Evolutionary conservation across 805 yeast species (phyloP).

Genomic region (Nakazawaea wyomingensis): DNA sequence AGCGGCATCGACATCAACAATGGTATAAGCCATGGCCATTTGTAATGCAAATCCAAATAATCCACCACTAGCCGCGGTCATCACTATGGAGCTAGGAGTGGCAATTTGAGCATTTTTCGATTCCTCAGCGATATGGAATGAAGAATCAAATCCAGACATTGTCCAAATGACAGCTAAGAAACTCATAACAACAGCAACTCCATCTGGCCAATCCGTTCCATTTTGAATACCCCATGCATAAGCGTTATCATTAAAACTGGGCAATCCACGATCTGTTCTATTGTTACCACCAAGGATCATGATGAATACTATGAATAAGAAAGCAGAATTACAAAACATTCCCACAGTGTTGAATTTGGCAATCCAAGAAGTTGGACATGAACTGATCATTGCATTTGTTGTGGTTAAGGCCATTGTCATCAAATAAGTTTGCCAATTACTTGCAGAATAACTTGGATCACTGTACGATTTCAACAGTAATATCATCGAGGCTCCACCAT

Average conservation of each 20-base stretch:
- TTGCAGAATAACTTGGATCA: slow-evolving; percentile 33
- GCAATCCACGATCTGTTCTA: slow-evolving; percentile 29
- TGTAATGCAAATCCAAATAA: slow-evolving; percentile 50
- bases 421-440: slow-evolving; percentile 46
- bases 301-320: slow-evolving; percentile 47
- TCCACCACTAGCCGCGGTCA: slow-evolving; percentile 54
- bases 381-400: slow-evolving; percentile 41
- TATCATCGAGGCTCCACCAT: slow-evolving; percentile 51
- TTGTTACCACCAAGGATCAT: slow-evolving; percentile 50
- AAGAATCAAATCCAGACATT: slow-evolving; percentile 73
- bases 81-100: slow-evolving; percentile 62
- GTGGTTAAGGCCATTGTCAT: slow-evolving; percentile 48
- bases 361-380: slow-evolving; percentile 49
- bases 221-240: slow-evolving; percentile 53
- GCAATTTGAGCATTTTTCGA: slow-evolving; percentile 57
- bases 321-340: slow-evolving; percentile 42
- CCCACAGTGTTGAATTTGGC: slow-evolving; percentile 48
- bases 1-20: slow-evolving; percentile 43
- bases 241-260: slow-evolving; percentile 45
- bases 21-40: slow-evolving; percentile 57
- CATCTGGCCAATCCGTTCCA: slow-evolving; percentile 60
- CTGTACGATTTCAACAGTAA: slow-evolving; percentile 42
- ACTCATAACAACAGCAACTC: slow-evolving; percentile 50
- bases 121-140: slow-evolving; percentile 73
- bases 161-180: slow-evolving; percentile 65